phyloP scores from a whole-genome alignment of 208 protist genomes.

The Acanthamoeba sp. region DNA sequence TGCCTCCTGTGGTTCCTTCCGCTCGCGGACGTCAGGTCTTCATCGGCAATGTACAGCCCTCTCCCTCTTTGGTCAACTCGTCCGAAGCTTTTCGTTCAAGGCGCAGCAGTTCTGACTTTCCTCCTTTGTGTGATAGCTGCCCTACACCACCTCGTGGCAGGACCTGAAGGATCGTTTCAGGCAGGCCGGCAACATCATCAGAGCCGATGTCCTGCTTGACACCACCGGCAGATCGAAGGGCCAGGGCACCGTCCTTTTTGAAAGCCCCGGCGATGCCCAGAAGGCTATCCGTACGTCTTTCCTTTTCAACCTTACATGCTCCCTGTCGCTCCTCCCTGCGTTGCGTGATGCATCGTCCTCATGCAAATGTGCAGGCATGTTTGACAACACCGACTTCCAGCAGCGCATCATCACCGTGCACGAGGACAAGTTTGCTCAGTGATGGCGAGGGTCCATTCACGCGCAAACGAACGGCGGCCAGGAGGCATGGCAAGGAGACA shows the following conservation, averaged over 20 bases:
- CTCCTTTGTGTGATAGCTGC: background rate
- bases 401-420: conserved; percentile 34
- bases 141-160: conserved; percentile 63
- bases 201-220: conserved; percentile 34
- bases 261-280: conserved; percentile 1
- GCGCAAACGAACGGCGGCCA: background rate
- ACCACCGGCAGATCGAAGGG: background rate
- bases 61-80: background rate
- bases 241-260: conserved; percentile 50
- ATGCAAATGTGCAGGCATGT: background rate
- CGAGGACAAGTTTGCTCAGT: conserved; percentile 64
- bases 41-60: background rate
- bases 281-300: conserved; percentile 13
- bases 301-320: background rate
- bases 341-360: background rate
- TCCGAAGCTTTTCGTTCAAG: background rate
- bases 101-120: background rate
- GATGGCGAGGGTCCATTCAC: background rate
- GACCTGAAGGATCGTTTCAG: conserved; percentile 66
- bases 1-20: background rate
- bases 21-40: conserved; percentile 57
- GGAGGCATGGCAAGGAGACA: background rate
- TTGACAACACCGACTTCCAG: conserved; percentile 68
- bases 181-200: conserved; percentile 18
- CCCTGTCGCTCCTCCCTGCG: no score